Percentiles rank a stretch among this genome's conserved stretches.
phyloP scores from a whole-genome alignment of 441 rosid species.

The Adansonia madagascariensis region DNA sequence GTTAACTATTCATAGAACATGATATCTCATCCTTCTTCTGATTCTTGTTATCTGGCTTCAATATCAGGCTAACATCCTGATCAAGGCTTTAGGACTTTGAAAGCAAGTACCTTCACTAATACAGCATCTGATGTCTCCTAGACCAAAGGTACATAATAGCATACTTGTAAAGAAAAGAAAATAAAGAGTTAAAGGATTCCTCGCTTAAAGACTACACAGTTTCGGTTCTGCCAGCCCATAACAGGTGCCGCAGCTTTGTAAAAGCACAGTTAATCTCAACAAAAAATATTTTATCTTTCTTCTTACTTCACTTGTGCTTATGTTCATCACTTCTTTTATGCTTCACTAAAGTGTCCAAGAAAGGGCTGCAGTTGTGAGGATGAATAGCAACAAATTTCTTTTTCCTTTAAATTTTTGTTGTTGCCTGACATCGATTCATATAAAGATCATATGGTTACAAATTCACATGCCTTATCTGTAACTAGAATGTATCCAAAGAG shows the following conservation, averaged over 20 bases:
- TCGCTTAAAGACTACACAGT: not conserved
- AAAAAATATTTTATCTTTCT: not conserved
- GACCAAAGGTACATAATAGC: no score
- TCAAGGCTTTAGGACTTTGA: no score
- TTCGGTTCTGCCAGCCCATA: not conserved
- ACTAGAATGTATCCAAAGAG: slow-evolving; percentile 14
- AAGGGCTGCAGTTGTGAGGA: not conserved
- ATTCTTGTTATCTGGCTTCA: no score
- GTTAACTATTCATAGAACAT: no score
- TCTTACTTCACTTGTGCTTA: not conserved
- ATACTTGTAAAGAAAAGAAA: no score
- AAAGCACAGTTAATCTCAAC: not conserved
- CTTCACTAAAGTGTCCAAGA: not conserved
- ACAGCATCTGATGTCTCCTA: no score
- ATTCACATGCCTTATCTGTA: not conserved
- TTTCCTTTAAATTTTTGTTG: no score
- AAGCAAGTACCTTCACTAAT: no score
- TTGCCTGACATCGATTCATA: no score
- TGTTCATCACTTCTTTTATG: no score
- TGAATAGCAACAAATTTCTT: not conserved
- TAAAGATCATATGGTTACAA: not conserved
- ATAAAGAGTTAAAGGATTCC: not conserved
- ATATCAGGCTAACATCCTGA: no score
- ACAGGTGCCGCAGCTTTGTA: not conserved
- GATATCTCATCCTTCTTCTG: no score